Conservation (phyloP, 257 asterid genomes). For the Solanum ahanhuiri region DNA sequence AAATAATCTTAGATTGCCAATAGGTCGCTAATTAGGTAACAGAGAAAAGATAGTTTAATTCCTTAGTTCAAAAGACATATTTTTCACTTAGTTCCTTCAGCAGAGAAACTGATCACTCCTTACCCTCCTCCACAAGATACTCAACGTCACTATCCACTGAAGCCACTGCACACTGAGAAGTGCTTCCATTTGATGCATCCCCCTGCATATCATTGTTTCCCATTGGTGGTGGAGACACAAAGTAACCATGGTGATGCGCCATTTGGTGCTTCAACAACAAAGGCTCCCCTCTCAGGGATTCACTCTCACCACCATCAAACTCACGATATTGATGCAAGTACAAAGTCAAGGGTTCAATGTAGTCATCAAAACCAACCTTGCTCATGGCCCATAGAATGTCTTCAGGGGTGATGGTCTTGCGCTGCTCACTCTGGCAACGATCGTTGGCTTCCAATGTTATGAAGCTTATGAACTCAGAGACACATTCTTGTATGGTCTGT, state of each 20-base stretch:
- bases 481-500: slow-evolving; percentile 91
- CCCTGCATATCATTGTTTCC: slow-evolving; percentile 27
- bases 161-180: slow-evolving; percentile 35
- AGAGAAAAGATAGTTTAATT: neutral
- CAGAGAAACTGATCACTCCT: slow-evolving; percentile 30
- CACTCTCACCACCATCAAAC: slow-evolving; percentile 64
- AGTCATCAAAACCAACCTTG: slow-evolving; percentile 92
- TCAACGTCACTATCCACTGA: slow-evolving; percentile 13
- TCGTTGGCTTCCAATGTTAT: slow-evolving; percentile 86
- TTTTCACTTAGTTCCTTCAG: neutral
- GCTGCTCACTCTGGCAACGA: slow-evolving; percentile 91
- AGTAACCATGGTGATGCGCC: slow-evolving; percentile 41
- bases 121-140: slow-evolving; percentile 25
- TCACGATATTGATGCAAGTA: slow-evolving; percentile 78
- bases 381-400: slow-evolving; percentile 96
- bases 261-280: slow-evolving; percentile 35
- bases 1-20: neutral
- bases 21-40: neutral
- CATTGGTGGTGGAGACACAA: slow-evolving; percentile 30
- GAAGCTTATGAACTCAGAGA: slow-evolving; percentile 87
- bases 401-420: slow-evolving; percentile 92
- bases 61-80: neutral
- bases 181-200: slow-evolving; percentile 33
- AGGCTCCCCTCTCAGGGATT: slow-evolving; percentile 48
- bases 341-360: slow-evolving; percentile 78